Conservation (phyloP, 2,329 filamentous ascomycete genomes). For the Neurospora sp. region DNA sequence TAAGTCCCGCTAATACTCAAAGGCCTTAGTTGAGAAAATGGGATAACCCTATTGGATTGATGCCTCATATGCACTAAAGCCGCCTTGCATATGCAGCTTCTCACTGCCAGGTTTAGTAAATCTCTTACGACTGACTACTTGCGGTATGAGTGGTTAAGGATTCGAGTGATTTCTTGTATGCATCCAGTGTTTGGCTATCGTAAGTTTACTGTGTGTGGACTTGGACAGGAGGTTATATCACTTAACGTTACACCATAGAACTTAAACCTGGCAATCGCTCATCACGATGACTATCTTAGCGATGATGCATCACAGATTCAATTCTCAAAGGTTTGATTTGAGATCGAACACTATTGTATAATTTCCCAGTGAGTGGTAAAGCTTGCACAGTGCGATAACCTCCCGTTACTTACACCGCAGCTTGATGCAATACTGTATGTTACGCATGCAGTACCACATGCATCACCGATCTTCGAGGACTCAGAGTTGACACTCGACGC, state of each 20-base stretch:
- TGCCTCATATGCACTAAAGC: too few relatives aligned
- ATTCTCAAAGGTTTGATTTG: not conserved
- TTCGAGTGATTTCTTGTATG: not conserved
- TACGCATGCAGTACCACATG: not conserved
- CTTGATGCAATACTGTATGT: not conserved
- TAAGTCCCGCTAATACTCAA: too few relatives aligned
- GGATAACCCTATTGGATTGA: too few relatives aligned
- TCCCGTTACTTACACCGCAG: not conserved
- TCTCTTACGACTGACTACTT: too few relatives aligned
- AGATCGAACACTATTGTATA: not conserved
- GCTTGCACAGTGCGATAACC: not conserved
- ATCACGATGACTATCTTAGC: not conserved
- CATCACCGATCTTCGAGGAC: not conserved
- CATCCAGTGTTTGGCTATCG: not conserved
- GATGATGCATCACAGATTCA: not conserved
- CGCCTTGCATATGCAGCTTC: too few relatives aligned
- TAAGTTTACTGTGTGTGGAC: not conserved
- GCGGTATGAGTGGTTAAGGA: not conserved
- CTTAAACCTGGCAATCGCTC: not conserved
- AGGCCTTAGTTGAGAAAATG: too few relatives aligned
- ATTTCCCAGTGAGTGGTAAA: not conserved
- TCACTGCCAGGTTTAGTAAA: too few relatives aligned
- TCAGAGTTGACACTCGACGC: not conserved
- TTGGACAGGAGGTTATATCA: not conserved
- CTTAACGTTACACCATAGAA: not conserved